A percentile compares a stretch with the other conserved stretches of the same genome.
Evolutionary conservation across 805 yeast species (phyloP).

Genomic region (Tetrapisispora phaffii): DNA sequence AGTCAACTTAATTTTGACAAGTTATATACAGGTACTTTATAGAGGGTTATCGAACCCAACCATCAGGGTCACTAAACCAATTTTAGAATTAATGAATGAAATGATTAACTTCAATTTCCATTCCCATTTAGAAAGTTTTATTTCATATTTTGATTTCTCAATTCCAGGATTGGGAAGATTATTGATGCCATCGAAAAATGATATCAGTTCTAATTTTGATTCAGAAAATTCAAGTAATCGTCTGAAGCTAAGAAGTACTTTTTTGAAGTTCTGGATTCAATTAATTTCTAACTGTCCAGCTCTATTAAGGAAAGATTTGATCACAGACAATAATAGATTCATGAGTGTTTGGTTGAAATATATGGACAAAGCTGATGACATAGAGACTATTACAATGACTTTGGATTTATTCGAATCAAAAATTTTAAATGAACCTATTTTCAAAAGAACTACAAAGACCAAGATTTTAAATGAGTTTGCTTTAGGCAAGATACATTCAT

Average conservation of each 20-base stretch:
- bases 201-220: slow-evolving; percentile 31
- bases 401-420: slow-evolving; percentile 39
- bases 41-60: slow-evolving; percentile 52
- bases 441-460: slow-evolving; percentile 60
- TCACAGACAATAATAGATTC: slow-evolving; percentile 47
- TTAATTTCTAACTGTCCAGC: slow-evolving; percentile 43
- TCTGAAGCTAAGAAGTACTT: slow-evolving; percentile 40
- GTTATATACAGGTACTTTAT: slow-evolving; percentile 54
- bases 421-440: slow-evolving; percentile 50
- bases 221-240: slow-evolving; percentile 31
- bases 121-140: slow-evolving; percentile 43
- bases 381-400: slow-evolving; percentile 32
- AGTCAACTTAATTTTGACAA: slow-evolving; percentile 42
- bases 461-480: slow-evolving; percentile 72
- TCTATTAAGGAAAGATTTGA: slow-evolving; percentile 52
- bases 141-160: slow-evolving; percentile 59
- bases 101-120: slow-evolving; percentile 43
- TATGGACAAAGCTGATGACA: slow-evolving; percentile 44
- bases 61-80: slow-evolving; percentile 51
- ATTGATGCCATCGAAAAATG: slow-evolving; percentile 43
- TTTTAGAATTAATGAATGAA: slow-evolving; percentile 45
- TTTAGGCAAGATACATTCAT: slow-evolving; percentile 44
- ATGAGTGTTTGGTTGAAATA: slow-evolving; percentile 61
- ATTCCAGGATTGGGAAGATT: slow-evolving; percentile 53
- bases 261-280: slow-evolving; percentile 52